Conservation (phyloP, 768 basidiomycete species). For the Mycena leptocephala region DNA sequence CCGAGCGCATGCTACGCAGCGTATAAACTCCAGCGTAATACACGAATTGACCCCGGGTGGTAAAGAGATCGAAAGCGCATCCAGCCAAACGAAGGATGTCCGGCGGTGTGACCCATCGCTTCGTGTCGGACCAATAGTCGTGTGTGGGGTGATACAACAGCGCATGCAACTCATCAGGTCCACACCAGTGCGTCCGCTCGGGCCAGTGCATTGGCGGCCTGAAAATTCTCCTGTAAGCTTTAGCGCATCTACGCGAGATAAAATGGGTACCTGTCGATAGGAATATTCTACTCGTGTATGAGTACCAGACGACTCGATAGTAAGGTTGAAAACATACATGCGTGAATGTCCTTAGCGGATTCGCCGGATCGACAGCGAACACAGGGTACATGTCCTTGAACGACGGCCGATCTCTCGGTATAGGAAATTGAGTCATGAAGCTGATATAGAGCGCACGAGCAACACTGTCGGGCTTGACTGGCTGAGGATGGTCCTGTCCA, state of each 20-base stretch:
- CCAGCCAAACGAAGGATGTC: not conserved
- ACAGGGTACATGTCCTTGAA: not conserved
- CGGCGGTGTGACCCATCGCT: not conserved
- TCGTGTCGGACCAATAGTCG: not conserved
- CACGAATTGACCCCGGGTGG: not conserved
- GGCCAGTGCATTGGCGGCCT: not conserved
- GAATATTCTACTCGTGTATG: not conserved
- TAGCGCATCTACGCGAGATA: not conserved
- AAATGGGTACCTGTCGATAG: not conserved
- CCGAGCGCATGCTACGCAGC: not conserved
- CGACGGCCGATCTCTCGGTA: not conserved
- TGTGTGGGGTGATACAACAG: not conserved
- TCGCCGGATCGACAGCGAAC: not conserved
- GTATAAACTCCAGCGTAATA: slow-evolving; percentile 1
- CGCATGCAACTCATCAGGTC: not conserved
- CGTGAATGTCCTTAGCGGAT: not conserved
- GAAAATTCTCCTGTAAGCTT: not conserved
- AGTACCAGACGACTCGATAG: not conserved
- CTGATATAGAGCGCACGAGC: not conserved
- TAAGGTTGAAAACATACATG: not conserved
- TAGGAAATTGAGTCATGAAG: not conserved
- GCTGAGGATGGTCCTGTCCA: not conserved
- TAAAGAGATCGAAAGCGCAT: not conserved
- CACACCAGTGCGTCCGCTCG: not conserved
- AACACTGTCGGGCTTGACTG: not conserved